These are phyloP conservation scores for Podospora didyma DNA, from an alignment of 495 filamentous ascomycete species.

Conservation along the genomic window DNA sequence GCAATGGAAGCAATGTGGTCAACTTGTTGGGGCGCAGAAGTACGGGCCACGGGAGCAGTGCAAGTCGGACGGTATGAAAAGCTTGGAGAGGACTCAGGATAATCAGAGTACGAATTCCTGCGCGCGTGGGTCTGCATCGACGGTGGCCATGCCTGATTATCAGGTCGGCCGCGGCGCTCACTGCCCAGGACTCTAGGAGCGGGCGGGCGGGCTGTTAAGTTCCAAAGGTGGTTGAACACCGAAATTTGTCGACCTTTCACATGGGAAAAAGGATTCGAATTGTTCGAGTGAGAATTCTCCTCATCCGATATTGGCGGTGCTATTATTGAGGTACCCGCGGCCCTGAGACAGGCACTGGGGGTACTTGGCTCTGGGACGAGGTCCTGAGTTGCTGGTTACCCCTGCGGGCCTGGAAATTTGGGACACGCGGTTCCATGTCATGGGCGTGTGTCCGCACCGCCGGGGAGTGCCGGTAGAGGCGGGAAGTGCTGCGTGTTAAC, in stretches of 20 bases:
- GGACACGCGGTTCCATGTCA: slow-evolving; percentile 12
- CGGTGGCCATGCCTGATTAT: background rate
- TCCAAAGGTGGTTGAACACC: too few species aligned
- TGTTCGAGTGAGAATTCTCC: slow-evolving; percentile 12
- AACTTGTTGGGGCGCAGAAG: slow-evolving; percentile 5
- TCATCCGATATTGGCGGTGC: slow-evolving; percentile 25
- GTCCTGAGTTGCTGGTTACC: slow-evolving; percentile 1
- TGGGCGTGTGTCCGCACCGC: background rate
- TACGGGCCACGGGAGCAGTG: background rate
- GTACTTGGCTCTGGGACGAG: background rate
- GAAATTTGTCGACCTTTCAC: slow-evolving; percentile 5
- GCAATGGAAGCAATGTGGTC: too few species aligned
- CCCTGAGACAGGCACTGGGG: slow-evolving; percentile 20
- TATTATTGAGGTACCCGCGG: slow-evolving; percentile 26
- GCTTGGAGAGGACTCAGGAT: too few species aligned
- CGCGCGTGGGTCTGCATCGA: background rate
- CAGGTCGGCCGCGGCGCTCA: background rate
- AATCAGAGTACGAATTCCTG: background rate
- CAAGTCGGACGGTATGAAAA: background rate
- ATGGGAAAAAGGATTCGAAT: slow-evolving; percentile 21
- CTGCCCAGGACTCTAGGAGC: background rate
- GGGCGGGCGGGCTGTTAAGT: too few species aligned
- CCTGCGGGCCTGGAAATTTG: slow-evolving; percentile 24
- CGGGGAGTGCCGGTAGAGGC: background rate
- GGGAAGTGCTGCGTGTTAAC: background rate